Percentiles rank a stretch among this genome's conserved stretches.
These are phyloP conservation scores for Entelexis paramagnoliae DNA, from an alignment of 1,139 yeast genomes.

Conservation along the genomic window DNA sequence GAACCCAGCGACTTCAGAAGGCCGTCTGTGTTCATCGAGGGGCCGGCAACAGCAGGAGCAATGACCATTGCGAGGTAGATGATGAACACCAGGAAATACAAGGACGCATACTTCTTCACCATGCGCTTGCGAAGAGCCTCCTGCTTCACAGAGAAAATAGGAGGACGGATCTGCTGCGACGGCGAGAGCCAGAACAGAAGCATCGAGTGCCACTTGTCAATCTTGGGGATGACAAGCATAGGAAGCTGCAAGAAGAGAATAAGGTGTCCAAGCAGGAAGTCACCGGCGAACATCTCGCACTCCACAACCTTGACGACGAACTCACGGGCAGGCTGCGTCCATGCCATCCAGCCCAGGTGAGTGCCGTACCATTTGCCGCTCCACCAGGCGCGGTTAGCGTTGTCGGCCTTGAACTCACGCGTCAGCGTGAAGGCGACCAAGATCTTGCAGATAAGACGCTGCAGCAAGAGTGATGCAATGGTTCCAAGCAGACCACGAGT, in stretches of 20 bases:
- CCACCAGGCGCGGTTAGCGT: conserved; percentile 98
- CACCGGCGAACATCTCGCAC: conserved; percentile 94
- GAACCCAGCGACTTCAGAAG: conserved; percentile 28
- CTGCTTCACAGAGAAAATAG: conserved; percentile 94
- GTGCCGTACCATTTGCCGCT: conserved; percentile 98
- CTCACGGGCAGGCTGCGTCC: conserved; percentile 95
- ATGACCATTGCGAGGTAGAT: conserved; percentile 68
- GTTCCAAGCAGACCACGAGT: conserved; percentile 81
- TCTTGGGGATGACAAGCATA: conserved; percentile 66
- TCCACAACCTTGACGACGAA: conserved; percentile 89
- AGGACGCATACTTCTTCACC: conserved; percentile 86
- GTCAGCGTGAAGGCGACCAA: conserved; percentile 73
- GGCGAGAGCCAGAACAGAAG: conserved; percentile 99
- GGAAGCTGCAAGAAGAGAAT: conserved; percentile 86
- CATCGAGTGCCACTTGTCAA: conserved; percentile 97
- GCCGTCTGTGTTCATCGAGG: conserved; percentile 23
- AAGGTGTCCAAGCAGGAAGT: conserved; percentile 83
- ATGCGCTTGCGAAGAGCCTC: conserved; percentile 96
- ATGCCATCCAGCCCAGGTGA: conserved; percentile 90
- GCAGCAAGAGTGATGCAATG: conserved; percentile 72
- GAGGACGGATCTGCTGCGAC: conserved; percentile 95
- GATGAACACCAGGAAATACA: conserved; percentile 62
- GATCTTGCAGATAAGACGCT: conserved; percentile 79
- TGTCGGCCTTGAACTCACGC: conserved; percentile 96
- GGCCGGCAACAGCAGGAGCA: conserved; percentile 70